These are phyloP conservation scores for Nitzschia sp. DNA, from an alignment of 108 stramenopile species.

Conservation along the genomic window DNA sequence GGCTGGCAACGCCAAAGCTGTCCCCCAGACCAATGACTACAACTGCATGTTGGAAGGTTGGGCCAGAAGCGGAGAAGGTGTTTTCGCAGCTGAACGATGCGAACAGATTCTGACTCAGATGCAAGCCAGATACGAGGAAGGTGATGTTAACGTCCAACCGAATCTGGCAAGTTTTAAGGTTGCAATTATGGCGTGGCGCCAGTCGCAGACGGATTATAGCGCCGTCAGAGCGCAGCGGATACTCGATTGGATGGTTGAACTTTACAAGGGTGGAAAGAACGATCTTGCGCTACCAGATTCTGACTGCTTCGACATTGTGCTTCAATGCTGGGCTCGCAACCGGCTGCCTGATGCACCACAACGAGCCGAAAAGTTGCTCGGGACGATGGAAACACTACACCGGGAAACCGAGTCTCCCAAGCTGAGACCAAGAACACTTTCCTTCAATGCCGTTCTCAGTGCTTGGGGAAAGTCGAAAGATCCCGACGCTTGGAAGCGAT, in stretches of 20 bases:
- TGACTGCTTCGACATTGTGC: constrained; percentile 64
- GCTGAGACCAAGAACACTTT: constrained; percentile 37
- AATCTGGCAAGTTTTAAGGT: constrained; percentile 45
- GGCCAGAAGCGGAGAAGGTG: constrained; percentile 59
- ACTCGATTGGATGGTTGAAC: constrained; percentile 69
- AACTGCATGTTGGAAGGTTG: constrained; percentile 74
- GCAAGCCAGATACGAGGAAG: constrained; percentile 51
- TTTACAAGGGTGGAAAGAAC: constrained; percentile 50
- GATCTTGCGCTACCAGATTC: constrained; percentile 53
- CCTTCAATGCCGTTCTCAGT: constrained; percentile 67
- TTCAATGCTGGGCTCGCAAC: constrained; percentile 61
- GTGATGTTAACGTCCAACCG: constrained; percentile 51
- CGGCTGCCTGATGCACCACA: constrained; percentile 56
- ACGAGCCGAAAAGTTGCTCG: constrained; percentile 63
- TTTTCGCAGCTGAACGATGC: constrained; percentile 59
- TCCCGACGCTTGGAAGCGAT: constrained; percentile 34
- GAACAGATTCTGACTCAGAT: constrained; percentile 75
- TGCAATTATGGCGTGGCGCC: constrained; percentile 47
- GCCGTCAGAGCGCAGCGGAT: constrained; percentile 47
- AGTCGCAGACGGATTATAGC: constrained; percentile 22
- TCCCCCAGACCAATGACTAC: constrained; percentile 51
- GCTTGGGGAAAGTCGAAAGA: constrained; percentile 54
- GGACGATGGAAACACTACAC: constrained; percentile 58
- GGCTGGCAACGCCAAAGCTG: constrained; percentile 59
- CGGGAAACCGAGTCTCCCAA: constrained; percentile 12